Percentiles rank a stretch among this genome's conserved stretches.
Conservation (phyloP, 352 stramenopile genomes). For the Globisporangium nunn region DNA sequence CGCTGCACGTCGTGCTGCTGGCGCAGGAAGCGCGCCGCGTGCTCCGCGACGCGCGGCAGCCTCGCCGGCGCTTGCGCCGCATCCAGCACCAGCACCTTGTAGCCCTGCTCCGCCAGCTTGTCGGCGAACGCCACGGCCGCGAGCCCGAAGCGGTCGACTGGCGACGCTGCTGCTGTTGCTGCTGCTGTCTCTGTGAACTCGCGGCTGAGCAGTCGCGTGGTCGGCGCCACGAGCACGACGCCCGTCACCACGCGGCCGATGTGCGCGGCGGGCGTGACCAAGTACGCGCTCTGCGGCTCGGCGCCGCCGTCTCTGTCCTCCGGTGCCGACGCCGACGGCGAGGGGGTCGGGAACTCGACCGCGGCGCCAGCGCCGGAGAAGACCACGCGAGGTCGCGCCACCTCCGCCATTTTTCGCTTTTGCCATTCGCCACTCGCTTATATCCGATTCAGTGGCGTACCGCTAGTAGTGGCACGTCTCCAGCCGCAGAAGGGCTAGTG, state of each 20-base stretch:
- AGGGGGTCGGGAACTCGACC: constrained; percentile 32
- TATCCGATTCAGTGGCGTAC: no score
- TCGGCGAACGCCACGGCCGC: constrained; percentile 73
- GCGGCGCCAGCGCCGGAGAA: constrained; percentile 40
- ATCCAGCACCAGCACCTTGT: constrained; percentile 79
- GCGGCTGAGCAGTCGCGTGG: constrained; percentile 18
- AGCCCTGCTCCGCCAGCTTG: constrained; percentile 82
- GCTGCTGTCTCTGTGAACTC: constrained; percentile 16
- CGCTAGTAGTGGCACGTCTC: no score
- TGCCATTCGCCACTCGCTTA: background rate
- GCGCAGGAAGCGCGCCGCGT: constrained; percentile 52
- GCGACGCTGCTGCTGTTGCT: constrained; percentile 4
- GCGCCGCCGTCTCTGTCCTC: constrained; percentile 1
- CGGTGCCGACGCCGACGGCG: background rate
- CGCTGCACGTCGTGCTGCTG: constrained; percentile 70
- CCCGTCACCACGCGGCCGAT: constrained; percentile 80
- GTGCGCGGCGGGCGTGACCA: constrained; percentile 66
- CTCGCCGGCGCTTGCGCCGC: constrained; percentile 6
- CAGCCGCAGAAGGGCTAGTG: no score
- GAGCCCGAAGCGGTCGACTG: constrained; percentile 36
- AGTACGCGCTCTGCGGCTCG: constrained; percentile 42
- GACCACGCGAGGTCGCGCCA: constrained; percentile 36
- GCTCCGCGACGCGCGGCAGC: constrained; percentile 29
- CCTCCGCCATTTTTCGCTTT: constrained; percentile 12
- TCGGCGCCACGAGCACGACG: constrained; percentile 61